Conservation (phyloP, 371 early-diverging fungal genomes). For the Mucor lusitanicus region DNA sequence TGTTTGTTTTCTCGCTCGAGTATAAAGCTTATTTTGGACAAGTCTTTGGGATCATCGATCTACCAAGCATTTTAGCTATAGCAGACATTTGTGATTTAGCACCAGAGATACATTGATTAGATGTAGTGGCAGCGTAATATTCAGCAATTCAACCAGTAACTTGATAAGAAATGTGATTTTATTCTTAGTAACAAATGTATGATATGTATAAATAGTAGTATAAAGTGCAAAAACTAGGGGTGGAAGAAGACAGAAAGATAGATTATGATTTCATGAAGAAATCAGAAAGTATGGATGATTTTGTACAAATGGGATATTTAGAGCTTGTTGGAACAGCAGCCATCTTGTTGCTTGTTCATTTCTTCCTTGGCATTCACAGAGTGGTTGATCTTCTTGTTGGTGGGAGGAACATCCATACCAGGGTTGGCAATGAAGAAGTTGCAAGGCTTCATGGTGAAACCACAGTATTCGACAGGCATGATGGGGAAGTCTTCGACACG, state of each 20-base stretch:
- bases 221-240: not conserved
- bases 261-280: not conserved
- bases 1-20: not conserved
- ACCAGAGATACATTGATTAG: not conserved
- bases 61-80: not conserved
- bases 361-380: slow-evolving; percentile 35
- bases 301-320: slow-evolving; percentile 15
- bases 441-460: slow-evolving; percentile 52
- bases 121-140: not conserved
- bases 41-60: not conserved
- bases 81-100: not conserved
- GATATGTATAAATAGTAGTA: not conserved
- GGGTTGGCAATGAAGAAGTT: slow-evolving; percentile 57
- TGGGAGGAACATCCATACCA: slow-evolving; percentile 51
- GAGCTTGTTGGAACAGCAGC: slow-evolving; percentile 39
- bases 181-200: not conserved
- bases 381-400: slow-evolving; percentile 44
- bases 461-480: slow-evolving; percentile 55
- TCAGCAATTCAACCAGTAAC: not conserved
- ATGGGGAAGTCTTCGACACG: slow-evolving; percentile 59
- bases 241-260: not conserved
- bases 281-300: not conserved
- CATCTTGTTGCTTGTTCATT: slow-evolving; percentile 15
- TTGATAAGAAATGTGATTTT: not conserved
- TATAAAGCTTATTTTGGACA: not conserved